Percentiles rank a stretch among this genome's conserved stretches.
phyloP scores from a whole-genome alignment of 768 basidiomycete species.

The Lactifluus pinguis region DNA sequence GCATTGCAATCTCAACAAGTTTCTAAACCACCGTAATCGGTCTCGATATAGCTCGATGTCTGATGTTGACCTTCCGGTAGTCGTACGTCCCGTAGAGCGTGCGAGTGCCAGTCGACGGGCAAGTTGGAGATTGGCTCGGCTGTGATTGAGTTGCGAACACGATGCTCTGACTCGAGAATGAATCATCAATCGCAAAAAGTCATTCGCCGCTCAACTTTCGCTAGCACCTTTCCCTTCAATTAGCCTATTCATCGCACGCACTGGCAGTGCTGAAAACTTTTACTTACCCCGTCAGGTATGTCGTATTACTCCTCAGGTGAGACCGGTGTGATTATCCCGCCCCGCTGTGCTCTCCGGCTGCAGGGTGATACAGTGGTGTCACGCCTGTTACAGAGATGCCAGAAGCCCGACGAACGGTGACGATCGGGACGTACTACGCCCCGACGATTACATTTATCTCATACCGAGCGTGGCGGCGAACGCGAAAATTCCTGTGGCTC shows the following conservation, averaged over 20 bases:
- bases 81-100: not conserved
- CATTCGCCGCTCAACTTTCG: not conserved
- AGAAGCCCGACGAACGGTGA: not conserved
- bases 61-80: not conserved
- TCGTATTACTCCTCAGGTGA: not conserved
- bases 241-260: not conserved
- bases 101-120: not conserved
- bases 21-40: not conserved
- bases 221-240: not conserved
- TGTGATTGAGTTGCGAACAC: not conserved
- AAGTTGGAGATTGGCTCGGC: not conserved
- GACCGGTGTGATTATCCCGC: no score
- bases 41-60: not conserved
- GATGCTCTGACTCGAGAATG: not conserved
- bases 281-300: not conserved
- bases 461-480: not conserved
- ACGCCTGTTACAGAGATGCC: not conserved
- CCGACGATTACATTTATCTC: not conserved
- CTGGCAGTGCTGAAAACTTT: not conserved
- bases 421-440: not conserved
- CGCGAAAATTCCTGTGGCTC: not conserved
- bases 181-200: not conserved
- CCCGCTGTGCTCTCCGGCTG: not conserved
- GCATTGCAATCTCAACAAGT: not conserved
- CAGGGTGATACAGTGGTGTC: not conserved